phyloP scores from a whole-genome alignment of 352 stramenopile genomes.

The Phytophthora hybrid region DNA sequence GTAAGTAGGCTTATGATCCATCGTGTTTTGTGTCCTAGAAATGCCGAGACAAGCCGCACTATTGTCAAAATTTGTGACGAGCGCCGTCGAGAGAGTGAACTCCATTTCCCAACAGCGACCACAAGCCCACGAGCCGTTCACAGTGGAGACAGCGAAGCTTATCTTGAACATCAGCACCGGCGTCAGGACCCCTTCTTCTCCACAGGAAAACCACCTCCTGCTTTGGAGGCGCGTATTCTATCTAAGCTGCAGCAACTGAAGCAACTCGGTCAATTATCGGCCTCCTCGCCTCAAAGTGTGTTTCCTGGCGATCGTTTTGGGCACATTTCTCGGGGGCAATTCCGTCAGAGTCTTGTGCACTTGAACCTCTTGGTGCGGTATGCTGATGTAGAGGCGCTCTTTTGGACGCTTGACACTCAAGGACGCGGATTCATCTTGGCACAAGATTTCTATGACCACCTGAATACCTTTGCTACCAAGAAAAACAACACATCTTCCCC shows the following conservation, averaged over 20 bases:
- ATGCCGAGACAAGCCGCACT: constrained; percentile 68
- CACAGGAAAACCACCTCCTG: constrained; percentile 41
- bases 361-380: constrained; percentile 69
- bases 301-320: constrained; percentile 81
- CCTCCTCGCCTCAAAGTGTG: constrained; percentile 59
- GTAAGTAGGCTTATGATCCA: background rate
- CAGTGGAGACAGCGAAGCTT: constrained; percentile 27
- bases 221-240: constrained; percentile 66
- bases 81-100: constrained; percentile 64
- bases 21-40: constrained; percentile 37
- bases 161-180: constrained; percentile 37
- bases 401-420: constrained; percentile 77
- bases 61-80: constrained; percentile 80
- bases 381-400: constrained; percentile 74
- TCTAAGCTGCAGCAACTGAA: constrained; percentile 71
- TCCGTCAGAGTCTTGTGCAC: constrained; percentile 78
- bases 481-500: constrained; percentile 21
- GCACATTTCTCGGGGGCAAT: constrained; percentile 73
- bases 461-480: constrained; percentile 49
- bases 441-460: constrained; percentile 74
- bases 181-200: constrained; percentile 49
- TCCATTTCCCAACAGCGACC: constrained; percentile 43
- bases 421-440: constrained; percentile 66
- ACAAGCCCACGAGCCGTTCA: constrained; percentile 10
- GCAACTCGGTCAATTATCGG: constrained; percentile 62